Base-by-base conservation (phyloP, 2,329 filamentous ascomycete genomes). In the Moelleriella libera region DNA sequence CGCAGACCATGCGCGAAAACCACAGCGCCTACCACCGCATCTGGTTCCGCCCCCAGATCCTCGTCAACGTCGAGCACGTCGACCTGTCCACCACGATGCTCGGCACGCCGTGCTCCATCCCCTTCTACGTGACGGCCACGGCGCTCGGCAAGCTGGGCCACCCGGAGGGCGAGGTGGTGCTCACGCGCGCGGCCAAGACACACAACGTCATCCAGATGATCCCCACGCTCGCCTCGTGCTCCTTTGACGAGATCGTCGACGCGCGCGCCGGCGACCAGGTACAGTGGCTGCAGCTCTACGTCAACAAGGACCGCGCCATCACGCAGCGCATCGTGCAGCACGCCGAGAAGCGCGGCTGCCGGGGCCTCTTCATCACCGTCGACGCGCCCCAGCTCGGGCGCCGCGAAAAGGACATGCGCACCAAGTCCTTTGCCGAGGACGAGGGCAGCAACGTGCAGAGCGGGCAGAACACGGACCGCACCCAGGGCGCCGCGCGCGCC, bases 141-240 rank as follows among this genome's bases (percentile, higher is more conserved):
- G 92, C 92, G 0, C 77, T 98, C 6, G 92, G 92, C 55, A 97
- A 97, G 68, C 80, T 98, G 4, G 92, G 92, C 49, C 77, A 98
- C 62, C 85, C 85, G 0, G 92, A 97, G 64, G 92, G 92, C 56
- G 92, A 98, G 65, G 88, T 96, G 5, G 73, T 95, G 8, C 76
- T 98, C 49, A 97, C 92, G 0, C 77, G 82, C 49, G 88, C 88
- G 12, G 83, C 92, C 2, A 75, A 76, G 61, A 86, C 84, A 60
- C 90, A 97, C 72, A 80, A 89, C 60, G 83, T 97, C 46, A 78
- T 97, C 51, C 92, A 98, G 67, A 98, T 98, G 92, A 97, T 98
- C 51, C 92, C 92, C 2, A 98, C 92, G 3, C 75, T 98, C 6
- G 92, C 92, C 2, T 96, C 88, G 2, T 97, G 92, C 70, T 92